Base-by-base conservation (phyloP, 2,329 filamentous ascomycete species). In the Dactylellina drechsleri region DNA sequence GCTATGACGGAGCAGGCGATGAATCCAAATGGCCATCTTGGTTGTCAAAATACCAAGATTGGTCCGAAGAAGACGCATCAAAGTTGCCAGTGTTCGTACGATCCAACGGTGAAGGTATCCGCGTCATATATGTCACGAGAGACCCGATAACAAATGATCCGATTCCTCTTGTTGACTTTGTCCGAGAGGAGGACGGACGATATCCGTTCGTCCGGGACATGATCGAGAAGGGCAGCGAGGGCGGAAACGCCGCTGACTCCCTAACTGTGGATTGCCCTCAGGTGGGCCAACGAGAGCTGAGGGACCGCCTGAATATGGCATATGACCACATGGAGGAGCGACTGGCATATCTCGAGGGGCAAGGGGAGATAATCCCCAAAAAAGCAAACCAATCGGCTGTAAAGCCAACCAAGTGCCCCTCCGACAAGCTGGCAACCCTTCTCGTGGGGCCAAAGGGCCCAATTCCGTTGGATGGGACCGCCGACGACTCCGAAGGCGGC, bases 81-180 rank as follows among this genome's bases (percentile, higher is more conserved):
- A 31, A 57, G n/a, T n/a, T 50, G 4, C 66, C 50, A 2, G 50
- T 64, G 1, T 70, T 70, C n/a, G 66, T 57, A 43, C 28, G 66
- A 15, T 70, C 66, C 4, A 18, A 47, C 3, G 18, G 50, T 1
- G 43, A 50, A n/a, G 58, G 66, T 1, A 58, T 62, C 18, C 49
- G 66, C 2, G 66, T 64, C 16, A 57, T 62, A 2, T 70, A 70
- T 16, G 16, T 52, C n/a, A 64, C 57, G 2, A 40, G 58, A 5
- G 66, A 70, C 16, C 40, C 58, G 5, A 23, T 18, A 10, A 62
- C 57, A 3, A n/a, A 40, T 5, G 41, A 64, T 13, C 50, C 16
- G 4, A 36, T 36, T 12, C 31, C 23, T 4, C 41, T 62, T 6
- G 58, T 62, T 5, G 66, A 70, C 18, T 41, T n/a, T 13, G 58